phyloP scores from a whole-genome alignment of 495 filamentous ascomycete species.

The Penicillium canescens region DNA sequence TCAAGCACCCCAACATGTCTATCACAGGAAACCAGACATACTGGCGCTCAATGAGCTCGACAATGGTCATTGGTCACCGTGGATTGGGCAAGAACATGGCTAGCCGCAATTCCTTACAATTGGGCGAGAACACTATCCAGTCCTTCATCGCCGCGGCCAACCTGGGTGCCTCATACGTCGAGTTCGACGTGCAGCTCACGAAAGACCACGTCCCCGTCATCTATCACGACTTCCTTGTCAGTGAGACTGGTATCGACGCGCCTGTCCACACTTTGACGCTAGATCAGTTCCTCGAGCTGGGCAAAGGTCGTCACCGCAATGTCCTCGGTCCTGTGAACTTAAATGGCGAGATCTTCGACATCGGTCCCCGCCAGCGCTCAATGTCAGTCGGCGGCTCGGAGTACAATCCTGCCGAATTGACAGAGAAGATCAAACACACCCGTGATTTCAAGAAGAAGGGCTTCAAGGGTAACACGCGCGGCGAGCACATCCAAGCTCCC shows the following conservation, averaged over 20 bases:
- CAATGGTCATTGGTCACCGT: slow-evolving; percentile 93
- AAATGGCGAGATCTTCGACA: slow-evolving; percentile 13
- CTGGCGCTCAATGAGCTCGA: slow-evolving; percentile 81
- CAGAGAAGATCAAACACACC: slow-evolving; percentile 96
- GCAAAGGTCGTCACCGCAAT: slow-evolving; percentile 40
- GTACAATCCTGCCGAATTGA: slow-evolving; percentile 59
- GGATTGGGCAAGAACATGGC: slow-evolving; percentile 88
- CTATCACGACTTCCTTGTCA: slow-evolving; percentile 98
- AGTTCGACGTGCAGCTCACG: slow-evolving; percentile 95
- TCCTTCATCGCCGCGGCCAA: slow-evolving; percentile 97
- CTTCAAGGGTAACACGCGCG: slow-evolving; percentile 93
- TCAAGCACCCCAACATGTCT: slow-evolving; percentile 89
- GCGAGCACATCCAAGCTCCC: slow-evolving; percentile 88
- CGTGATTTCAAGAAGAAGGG: slow-evolving; percentile 90
- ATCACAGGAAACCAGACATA: slow-evolving; percentile 89
- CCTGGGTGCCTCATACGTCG: slow-evolving; percentile 86
- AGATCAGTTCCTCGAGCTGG: slow-evolving; percentile 89
- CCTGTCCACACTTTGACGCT: slow-evolving; percentile 93
- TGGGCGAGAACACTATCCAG: slow-evolving; percentile 92
- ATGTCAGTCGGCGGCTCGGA: slow-evolving; percentile 59
- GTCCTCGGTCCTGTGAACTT: slow-evolving; percentile 13
- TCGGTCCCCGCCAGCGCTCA: slow-evolving; percentile 45
- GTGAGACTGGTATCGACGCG: slow-evolving; percentile 96
- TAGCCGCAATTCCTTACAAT: slow-evolving; percentile 78
- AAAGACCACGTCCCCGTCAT: slow-evolving; percentile 99